Base-by-base conservation (phyloP, 805 yeast genomes). In the Kodamaea laetipori region DNA sequence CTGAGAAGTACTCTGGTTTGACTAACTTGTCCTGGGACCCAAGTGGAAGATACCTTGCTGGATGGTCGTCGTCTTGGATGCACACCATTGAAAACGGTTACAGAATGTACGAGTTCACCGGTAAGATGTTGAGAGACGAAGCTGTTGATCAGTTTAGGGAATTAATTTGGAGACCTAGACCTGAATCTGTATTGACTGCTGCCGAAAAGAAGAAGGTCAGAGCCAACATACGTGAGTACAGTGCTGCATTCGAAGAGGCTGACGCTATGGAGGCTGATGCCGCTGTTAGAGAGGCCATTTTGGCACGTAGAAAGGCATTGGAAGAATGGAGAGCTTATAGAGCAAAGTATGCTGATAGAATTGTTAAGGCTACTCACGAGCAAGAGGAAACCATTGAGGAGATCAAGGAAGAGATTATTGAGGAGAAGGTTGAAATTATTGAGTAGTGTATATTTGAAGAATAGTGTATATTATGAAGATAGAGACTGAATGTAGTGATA, bases 131-230 rank as follows among this genome's bases (percentile, higher is more conserved):
- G 48, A 81, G 83, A 54, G 94, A 86, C 56, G 96, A 90, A 59
- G 66, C 77, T 17, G 66, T 87, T 48, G 94, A 87, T 56, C 86
- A 83, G 44, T 89, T 94, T 79, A 86, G 82, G 69, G 90, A 86
- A 49, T 87, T 92, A 58, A 74, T 80, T 49, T 94, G 99, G 99
- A 86, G 99, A 76, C 98, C 98, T 58, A 84, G 99, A 72, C 99
- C 99, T 40, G 80, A 78, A 13, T 76, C 90, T 2, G 67, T 83
- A 52, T 79, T 94, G 61, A 73, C 82, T 48, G 81, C 83, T 56
- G 84, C 81, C 53, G 95, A 88, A 65, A 81, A 81, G 74, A 88
- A 89, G 84, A 85, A 84, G 77, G 89, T 94, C 50, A 80, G 88
- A 74, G 86, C 87, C 85, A 85, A 85, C 72, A 71, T 92, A 73